Percentiles rank a stretch among this genome's conserved stretches.
These are phyloP conservation scores for Pythium guiyangense DNA, from an alignment of 352 stramenopile species.

Conservation along the genomic window DNA sequence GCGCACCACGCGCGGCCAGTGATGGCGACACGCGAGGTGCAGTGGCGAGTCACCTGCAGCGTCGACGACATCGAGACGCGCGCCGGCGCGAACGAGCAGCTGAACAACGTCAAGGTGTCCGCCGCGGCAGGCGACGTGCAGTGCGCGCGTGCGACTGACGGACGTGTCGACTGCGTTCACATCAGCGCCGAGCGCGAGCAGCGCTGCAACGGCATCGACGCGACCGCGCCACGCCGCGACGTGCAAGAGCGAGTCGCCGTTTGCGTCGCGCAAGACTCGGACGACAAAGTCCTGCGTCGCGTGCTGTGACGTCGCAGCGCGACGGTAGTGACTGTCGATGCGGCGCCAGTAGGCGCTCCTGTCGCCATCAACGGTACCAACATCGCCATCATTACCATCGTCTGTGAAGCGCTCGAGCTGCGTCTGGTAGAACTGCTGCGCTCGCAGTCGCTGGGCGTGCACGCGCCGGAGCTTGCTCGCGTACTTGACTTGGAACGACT, in stretches of 20 bases:
- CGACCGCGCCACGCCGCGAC: slow-evolving; percentile 41
- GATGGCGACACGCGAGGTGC: too few species aligned
- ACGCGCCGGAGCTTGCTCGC: slow-evolving; percentile 26
- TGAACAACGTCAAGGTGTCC: slow-evolving; percentile 32
- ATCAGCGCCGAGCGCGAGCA: slow-evolving; percentile 27
- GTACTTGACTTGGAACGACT: slow-evolving; percentile 31
- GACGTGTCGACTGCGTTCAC: slow-evolving; percentile 50
- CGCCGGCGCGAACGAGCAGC: slow-evolving; percentile 34
- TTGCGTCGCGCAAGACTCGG: slow-evolving; percentile 4
- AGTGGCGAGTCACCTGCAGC: too few species aligned
- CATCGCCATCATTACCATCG: too few species aligned
- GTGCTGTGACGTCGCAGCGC: not conserved
- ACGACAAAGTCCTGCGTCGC: slow-evolving; percentile 1
- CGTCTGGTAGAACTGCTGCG: slow-evolving; percentile 13
- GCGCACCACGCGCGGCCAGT: too few species aligned
- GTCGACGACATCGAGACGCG: slow-evolving; percentile 33
- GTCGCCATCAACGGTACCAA: not conserved
- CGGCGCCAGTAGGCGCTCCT: slow-evolving; percentile 17
- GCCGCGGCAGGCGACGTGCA: slow-evolving; percentile 55
- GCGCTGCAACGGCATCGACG: slow-evolving; percentile 18
- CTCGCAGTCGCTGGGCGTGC: slow-evolving; percentile 17
- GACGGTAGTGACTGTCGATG: slow-evolving; percentile 14
- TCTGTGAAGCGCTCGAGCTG: slow-evolving; percentile 12
- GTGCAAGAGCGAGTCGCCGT: slow-evolving; percentile 54
- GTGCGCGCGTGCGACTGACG: slow-evolving; percentile 30